Percentiles rank a stretch among this genome's conserved stretches.
Conservation (phyloP, 78 protist species). For the slime mould (Dictyostelium discoideum) region dicty_2.7 NC_007089.4:1558501-1559000, state of each 20-base stretch:
- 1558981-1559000: not conserved
- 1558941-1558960: no score
- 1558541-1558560: not conserved
- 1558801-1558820: not conserved
- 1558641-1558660: not conserved
- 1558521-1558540: not conserved
- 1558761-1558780: no score
- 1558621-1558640: no score
- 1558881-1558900: no score
- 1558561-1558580: not conserved
- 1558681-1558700: not conserved
- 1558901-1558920: not conserved
- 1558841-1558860: no score
- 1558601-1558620: not conserved
- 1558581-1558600: no score
- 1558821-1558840: no score
- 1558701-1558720: not conserved
- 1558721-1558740: not conserved
- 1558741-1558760: no score
- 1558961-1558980: not conserved
- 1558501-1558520: not conserved
- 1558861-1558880: no score
- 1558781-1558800: no score
- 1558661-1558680: not conserved
- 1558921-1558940: not conserved